Percentiles rank a stretch among this genome's conserved stretches.
These are phyloP conservation scores for Penicillium dipodomyicola DNA, from an alignment of 495 filamentous ascomycete species.

Conservation along the genomic window DNA sequence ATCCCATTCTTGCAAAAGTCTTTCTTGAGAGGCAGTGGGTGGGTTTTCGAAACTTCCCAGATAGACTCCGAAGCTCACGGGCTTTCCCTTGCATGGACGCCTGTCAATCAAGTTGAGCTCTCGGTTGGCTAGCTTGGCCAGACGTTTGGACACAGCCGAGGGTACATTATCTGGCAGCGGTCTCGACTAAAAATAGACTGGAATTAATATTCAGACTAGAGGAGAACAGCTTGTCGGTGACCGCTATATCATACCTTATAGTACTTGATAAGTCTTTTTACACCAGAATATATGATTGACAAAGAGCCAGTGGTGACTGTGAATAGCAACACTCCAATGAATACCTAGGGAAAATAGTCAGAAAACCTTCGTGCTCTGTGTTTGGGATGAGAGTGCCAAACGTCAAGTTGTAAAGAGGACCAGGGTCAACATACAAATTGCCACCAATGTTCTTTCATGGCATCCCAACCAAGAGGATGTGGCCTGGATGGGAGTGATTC, in stretches of 20 bases:
- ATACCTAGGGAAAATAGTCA: slow-evolving; percentile 29
- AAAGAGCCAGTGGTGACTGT: slow-evolving; percentile 31
- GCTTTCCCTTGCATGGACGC: slow-evolving; percentile 26
- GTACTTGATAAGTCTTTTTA: slow-evolving; percentile 21
- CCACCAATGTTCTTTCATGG: slow-evolving; percentile 43
- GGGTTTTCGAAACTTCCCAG: slow-evolving; percentile 42
- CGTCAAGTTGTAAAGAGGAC: slow-evolving; percentile 9
- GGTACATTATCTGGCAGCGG: slow-evolving; percentile 32
- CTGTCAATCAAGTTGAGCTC: slow-evolving; percentile 24
- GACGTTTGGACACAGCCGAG: slow-evolving; percentile 23
- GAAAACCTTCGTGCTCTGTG: background rate
- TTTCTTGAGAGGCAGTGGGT: slow-evolving; percentile 30
- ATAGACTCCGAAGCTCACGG: slow-evolving; percentile 50
- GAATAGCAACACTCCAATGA: slow-evolving; percentile 39
- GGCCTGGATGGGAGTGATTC: slow-evolving; percentile 22
- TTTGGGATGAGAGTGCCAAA: background rate
- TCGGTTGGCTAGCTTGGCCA: slow-evolving; percentile 29
- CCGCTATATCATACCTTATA: slow-evolving; percentile 32
- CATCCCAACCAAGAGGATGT: slow-evolving; percentile 35
- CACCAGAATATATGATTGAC: slow-evolving; percentile 34
- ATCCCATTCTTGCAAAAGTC: slow-evolving; percentile 46
- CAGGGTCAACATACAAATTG: slow-evolving; percentile 38
- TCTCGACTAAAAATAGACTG: slow-evolving; percentile 22
- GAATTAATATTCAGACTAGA: background rate
- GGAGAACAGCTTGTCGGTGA: background rate